Percentiles rank a stretch among this genome's conserved stretches.
Conservation (phyloP, 2,329 filamentous ascomycete genomes). For the Fusarium illudens region DNA sequence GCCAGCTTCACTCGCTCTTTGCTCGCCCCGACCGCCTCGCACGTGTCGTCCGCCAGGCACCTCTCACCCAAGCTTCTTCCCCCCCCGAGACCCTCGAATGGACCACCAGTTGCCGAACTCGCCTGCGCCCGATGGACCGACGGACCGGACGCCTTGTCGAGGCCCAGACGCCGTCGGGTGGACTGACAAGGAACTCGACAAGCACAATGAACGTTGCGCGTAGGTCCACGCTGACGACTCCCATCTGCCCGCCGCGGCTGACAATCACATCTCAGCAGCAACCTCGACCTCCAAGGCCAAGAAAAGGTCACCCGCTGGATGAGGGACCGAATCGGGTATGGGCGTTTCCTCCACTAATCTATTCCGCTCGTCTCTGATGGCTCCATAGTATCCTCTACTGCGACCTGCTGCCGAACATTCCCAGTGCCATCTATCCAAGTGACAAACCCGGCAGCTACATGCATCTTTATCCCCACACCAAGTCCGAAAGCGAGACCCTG, state of each 20-base stretch:
- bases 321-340: constrained; percentile 25
- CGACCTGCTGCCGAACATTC: constrained; percentile 23
- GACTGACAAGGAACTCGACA: constrained; percentile 8
- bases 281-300: constrained; percentile 3
- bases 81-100: background rate
- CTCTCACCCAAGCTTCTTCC: background rate
- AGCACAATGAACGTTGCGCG: background rate
- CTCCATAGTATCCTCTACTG: constrained; percentile 26
- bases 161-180: constrained; percentile 5
- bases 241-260: background rate
- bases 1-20: background rate
- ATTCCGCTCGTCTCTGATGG: constrained; percentile 1
- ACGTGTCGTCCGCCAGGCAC: background rate
- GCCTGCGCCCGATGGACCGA: constrained; percentile 1
- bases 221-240: background rate
- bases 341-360: background rate
- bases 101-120: background rate
- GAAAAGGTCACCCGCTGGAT: constrained; percentile 32
- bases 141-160: constrained; percentile 7
- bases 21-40: background rate
- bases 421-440: constrained; percentile 18
- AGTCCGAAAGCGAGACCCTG: constrained; percentile 8
- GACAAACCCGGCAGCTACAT: constrained; percentile 19
- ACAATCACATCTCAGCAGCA: constrained; percentile 17
- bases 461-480: constrained; percentile 20